A percentile compares a stretch with the other conserved stretches of the same genome.
Conservation (phyloP, 2,329 filamentous ascomycete genomes). For the Sordariomycetes sp. region DNA sequence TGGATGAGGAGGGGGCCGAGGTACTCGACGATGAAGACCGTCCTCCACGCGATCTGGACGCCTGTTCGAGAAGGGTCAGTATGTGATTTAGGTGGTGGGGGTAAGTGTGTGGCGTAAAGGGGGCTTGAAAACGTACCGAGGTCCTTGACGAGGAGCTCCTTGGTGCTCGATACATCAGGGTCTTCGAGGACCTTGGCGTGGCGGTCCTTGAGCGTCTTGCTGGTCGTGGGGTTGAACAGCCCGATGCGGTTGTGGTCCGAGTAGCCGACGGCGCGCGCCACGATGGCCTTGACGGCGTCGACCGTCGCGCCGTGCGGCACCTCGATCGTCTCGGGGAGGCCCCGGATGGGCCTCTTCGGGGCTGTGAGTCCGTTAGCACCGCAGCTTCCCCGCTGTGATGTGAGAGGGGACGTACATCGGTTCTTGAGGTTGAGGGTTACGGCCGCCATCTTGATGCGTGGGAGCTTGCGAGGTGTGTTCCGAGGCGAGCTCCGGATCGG, state of each 20-base stretch:
- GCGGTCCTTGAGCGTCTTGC: slow-evolving; percentile 54
- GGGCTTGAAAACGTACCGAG: slow-evolving; percentile 49
- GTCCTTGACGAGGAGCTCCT: slow-evolving; percentile 78
- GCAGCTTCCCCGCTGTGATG: not conserved
- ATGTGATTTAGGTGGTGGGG: not conserved
- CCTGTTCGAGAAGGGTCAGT: slow-evolving; percentile 37
- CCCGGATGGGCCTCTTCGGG: slow-evolving; percentile 39
- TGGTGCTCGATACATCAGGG: slow-evolving; percentile 32
- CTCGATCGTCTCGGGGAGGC: slow-evolving; percentile 40
- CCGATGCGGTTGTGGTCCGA: slow-evolving; percentile 52
- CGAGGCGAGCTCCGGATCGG: too few relatives aligned
- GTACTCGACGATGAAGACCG: slow-evolving; percentile 93
- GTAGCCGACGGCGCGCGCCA: slow-evolving; percentile 40
- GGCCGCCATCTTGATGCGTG: not conserved
- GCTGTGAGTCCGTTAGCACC: slow-evolving; percentile 15
- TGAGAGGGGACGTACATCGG: not conserved
- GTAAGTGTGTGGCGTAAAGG: too few relatives aligned
- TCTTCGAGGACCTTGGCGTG: slow-evolving; percentile 40
- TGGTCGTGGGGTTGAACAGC: slow-evolving; percentile 47
- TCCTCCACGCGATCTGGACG: slow-evolving; percentile 81
- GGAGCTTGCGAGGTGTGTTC: too few relatives aligned
- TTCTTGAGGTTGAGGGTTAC: slow-evolving; percentile 5
- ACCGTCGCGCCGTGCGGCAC: slow-evolving; percentile 40
- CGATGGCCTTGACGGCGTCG: slow-evolving; percentile 45
- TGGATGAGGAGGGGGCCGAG: slow-evolving; percentile 85